phyloP scores from a whole-genome alignment of 108 stramenopile genomes.

The Mediolabrus comicus region DNA sequence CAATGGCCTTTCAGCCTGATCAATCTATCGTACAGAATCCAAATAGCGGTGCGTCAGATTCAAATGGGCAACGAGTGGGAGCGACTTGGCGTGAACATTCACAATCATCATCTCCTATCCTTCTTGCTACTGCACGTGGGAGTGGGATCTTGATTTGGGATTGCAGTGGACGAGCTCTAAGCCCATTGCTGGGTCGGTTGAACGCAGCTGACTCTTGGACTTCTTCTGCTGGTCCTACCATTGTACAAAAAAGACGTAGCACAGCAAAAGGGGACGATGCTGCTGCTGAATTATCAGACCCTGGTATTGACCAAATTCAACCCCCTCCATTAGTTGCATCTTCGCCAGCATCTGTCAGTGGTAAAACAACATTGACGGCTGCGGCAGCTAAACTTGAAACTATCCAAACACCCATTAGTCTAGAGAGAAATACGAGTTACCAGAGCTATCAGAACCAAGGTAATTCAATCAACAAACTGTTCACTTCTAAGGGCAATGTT shows the following conservation, averaged over 20 bases:
- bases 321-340: background rate
- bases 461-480: background rate
- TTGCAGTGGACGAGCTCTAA: constrained; percentile 69
- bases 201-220: constrained; percentile 24
- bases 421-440: background rate
- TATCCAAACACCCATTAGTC: background rate
- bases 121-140: constrained; percentile 72
- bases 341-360: background rate
- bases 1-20: constrained; percentile 38
- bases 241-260: no score
- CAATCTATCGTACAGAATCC: background rate
- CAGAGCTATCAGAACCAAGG: background rate
- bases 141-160: constrained; percentile 75
- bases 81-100: no score
- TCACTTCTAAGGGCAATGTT: constrained; percentile 14
- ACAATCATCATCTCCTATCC: constrained; percentile 19
- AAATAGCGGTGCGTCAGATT: background rate
- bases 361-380: background rate
- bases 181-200: constrained; percentile 68
- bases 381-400: background rate
- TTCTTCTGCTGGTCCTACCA: background rate
- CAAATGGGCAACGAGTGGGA: background rate
- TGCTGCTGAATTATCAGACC: background rate
- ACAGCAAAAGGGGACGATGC: background rate
- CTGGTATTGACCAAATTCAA: background rate